Conservation (phyloP, 2,329 filamentous ascomycete genomes). For the Lasiodiplodia theobromae region DNA sequence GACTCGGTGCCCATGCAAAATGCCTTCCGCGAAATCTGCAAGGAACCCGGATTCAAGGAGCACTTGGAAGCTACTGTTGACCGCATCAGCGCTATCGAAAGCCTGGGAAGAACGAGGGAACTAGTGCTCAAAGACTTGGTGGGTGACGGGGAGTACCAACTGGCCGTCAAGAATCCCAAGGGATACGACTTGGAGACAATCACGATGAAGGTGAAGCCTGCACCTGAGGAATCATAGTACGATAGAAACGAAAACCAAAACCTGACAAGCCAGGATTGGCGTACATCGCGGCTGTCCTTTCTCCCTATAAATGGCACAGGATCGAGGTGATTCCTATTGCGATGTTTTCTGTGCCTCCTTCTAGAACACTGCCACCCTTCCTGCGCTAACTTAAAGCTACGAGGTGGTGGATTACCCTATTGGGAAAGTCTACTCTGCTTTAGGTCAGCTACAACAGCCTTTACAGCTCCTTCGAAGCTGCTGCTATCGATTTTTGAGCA, state of each 20-base stretch:
- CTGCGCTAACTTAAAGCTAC: too few species aligned
- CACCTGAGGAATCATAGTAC: background rate
- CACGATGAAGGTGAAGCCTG: conserved; percentile 15
- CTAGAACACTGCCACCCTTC: too few species aligned
- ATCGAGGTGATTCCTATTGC: too few species aligned
- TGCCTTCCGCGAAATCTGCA: conserved; percentile 81
- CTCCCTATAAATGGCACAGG: too few species aligned
- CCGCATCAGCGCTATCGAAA: conserved; percentile 85
- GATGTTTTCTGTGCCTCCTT: too few species aligned
- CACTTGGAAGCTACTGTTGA: conserved; percentile 78
- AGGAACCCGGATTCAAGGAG: conserved; percentile 74
- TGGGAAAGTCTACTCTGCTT: too few species aligned
- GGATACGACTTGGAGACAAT: conserved; percentile 18
- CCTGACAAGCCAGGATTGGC: too few species aligned
- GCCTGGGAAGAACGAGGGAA: conserved; percentile 76
- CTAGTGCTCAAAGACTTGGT: conserved; percentile 83
- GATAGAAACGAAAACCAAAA: background rate
- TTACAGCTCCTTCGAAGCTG: background rate
- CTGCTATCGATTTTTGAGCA: background rate
- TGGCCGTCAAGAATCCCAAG: conserved; percentile 8
- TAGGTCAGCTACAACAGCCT: too few species aligned
- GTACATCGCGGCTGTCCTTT: too few species aligned
- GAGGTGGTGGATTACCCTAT: too few species aligned
- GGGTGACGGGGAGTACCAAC: conserved; percentile 5
- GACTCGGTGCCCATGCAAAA: conserved; percentile 92